Evolutionary conservation across 176 grass and related monocot species (phyloP).

Genomic region (Alloteropsis semialata): DNA sequence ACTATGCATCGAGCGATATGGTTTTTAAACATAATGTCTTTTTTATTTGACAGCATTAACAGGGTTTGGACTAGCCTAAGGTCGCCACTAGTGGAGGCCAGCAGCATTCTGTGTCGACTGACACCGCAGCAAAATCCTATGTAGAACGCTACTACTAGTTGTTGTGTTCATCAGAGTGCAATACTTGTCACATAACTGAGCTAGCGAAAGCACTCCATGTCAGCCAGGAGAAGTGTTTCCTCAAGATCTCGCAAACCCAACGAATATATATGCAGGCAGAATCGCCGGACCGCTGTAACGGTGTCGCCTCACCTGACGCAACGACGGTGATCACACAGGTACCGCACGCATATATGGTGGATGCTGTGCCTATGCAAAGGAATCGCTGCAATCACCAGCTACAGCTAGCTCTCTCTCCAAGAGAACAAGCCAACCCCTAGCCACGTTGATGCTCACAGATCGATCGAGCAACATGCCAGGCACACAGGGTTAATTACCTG

Average conservation of each 20-base stretch:
- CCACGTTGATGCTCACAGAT: background rate
- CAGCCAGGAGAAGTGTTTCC: background rate
- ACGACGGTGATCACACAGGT: background rate
- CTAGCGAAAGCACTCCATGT: background rate
- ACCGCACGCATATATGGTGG: background rate
- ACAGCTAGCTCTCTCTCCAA: background rate
- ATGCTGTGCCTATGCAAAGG: background rate
- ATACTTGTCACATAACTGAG: too few relatives aligned
- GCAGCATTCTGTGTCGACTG: too few relatives aligned
- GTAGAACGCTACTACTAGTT: too few relatives aligned
- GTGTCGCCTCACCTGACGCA: background rate
- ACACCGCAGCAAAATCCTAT: too few relatives aligned
- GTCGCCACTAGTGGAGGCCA: too few relatives aligned
- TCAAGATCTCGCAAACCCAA: background rate
- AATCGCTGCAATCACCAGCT: background rate
- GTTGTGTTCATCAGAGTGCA: too few relatives aligned
- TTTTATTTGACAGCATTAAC: too few relatives aligned
- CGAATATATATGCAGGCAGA: background rate
- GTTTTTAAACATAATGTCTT: too few relatives aligned
- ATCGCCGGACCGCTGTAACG: background rate
- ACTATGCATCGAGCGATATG: too few relatives aligned
- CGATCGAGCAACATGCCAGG: background rate
- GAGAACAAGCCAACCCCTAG: background rate
- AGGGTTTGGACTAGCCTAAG: too few relatives aligned
- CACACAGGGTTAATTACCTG: background rate